Conservation (phyloP, 805 yeast genomes). For the Hemisphaericaspora nanyangensis region DNA sequence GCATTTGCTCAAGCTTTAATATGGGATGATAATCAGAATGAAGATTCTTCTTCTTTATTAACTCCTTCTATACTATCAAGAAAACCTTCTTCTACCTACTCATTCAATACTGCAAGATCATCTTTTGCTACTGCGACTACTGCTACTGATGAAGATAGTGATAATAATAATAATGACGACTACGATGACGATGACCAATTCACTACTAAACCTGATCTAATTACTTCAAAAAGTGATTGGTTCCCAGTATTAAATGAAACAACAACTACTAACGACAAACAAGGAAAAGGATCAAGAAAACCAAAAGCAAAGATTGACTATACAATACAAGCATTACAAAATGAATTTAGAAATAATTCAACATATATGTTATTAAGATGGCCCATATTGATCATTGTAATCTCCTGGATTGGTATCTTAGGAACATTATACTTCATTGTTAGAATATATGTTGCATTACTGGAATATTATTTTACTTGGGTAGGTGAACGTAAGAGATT, state of each 20-base stretch:
- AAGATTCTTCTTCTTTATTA: conserved; percentile 8
- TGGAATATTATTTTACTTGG: conserved; percentile 60
- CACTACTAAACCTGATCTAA: conserved; percentile 12
- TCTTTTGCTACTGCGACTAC: too few species aligned
- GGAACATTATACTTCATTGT: conserved; percentile 48
- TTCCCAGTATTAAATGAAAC: conserved; percentile 10
- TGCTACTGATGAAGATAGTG: neutral
- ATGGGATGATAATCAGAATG: conserved; percentile 35
- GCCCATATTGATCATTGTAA: conserved; percentile 55
- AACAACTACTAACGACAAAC: neutral
- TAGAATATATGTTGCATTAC: conserved; percentile 57
- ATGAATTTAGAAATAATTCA: conserved; percentile 36
- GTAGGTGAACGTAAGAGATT: conserved; percentile 51
- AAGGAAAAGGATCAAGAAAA: neutral
- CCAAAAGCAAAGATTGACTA: conserved; percentile 4
- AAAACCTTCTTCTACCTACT: neutral
- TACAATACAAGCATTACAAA: conserved; percentile 13
- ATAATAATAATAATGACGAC: neutral
- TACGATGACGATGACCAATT: neutral
- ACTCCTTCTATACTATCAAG: neutral
- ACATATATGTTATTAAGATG: conserved; percentile 50
- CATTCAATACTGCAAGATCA: neutral
- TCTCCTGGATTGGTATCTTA: conserved; percentile 52
- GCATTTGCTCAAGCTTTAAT: conserved; percentile 38
- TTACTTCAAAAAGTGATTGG: conserved; percentile 28